Base-by-base conservation (phyloP, 169 alveolate genomes). In the Miamiensis avidus region DNA sequence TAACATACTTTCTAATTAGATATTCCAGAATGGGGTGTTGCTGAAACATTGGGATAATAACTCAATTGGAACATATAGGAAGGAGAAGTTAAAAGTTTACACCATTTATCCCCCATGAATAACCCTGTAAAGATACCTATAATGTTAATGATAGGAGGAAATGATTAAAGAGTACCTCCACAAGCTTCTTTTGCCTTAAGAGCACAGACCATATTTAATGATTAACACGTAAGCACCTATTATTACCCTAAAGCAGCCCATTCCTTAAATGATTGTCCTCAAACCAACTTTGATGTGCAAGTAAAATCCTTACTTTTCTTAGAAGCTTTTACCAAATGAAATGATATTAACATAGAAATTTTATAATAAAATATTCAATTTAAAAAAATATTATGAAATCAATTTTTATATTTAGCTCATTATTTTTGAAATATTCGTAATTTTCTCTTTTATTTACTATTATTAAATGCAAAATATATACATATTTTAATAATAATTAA, bases 11-110 rank as follows among this genome's bases (percentile, higher is more conserved):
- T 49, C 20, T 11, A 49, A 32, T 28, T 73, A 75, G 90, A 86
- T 75, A 86, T 86, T 64, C 90, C 90, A 30, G 90, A 86, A 0
- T 86, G 90, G 90, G 65, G 79, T 75, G 81, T 73, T 28, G 79
- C 87, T 6, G 79, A 84, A 30, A 65, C 73, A 27, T 75, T 86
- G 1, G 79, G 79, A 20, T 81, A 69, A 31, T 65, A 86, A 20
- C 49, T 72, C 29, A 75, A 82, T 6, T 86, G 90, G 90, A 86
- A 86, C 31, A 76, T 86, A 29, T 75, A 78, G 29, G 76, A 29
- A 49, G 90, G 81, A 11, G 90, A 86, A 64, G 75, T 79, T 34
- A 86, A 75, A 65, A 74, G 20, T 27, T 34, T 86, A 34, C 74
- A 64, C 27, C 84, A 86, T 31, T 30, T 31, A 33, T 86, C 90